Evolutionary conservation across 2,329 filamentous ascomycete species (phyloP), one percentile per base, ranked within the genome.

Genomic region (Colletotrichum lupini): DNA sequence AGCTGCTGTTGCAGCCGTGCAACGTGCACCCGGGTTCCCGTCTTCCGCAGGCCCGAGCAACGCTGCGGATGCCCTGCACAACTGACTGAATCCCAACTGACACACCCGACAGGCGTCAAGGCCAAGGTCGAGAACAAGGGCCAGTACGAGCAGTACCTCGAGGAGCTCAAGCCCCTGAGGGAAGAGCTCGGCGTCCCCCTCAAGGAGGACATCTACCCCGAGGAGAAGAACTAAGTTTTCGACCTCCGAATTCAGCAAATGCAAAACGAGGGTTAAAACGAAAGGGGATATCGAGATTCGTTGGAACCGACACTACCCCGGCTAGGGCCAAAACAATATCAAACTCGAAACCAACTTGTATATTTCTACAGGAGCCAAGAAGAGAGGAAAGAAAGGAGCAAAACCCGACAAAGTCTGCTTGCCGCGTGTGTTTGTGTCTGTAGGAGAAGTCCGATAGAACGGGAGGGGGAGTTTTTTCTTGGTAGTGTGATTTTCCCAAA

Each of bases 111-210:
- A 98, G 95, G 96, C 82, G 93, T 99, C 91, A 98, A 98, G 89
- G 94, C 95, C 86, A 99, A 99, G 92, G 97, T 98, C 79, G 97
- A 99, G 91, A 99, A 97, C 92, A 93, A 95, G 86, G 91, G 91
- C 81, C 97, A 99, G 89, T 99, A 99, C 88, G 91, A 98, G 82
- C 93, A 98, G 88, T 98, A 97, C 87, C 92, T 99, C 75, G 90
- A 94, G 82, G 94, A 98, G 88, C 94, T 99, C 79, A 95, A 97
- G 89, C 89, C 93, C 77, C 89, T 98, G 81, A 93, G 95, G 81
- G 94, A 97, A 89, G 96, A 98, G 88, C 92, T 98, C 76, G 96
- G 96, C 79, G 91, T 98, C 80, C 88, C 91, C 77, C 90, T 98
- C 80, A 97, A 97, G 90, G 96, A 98, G 90, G 92, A 94, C 81